Conservation (phyloP, 164 flowering plant genomes). For the Hamamelis virginiana region DNA sequence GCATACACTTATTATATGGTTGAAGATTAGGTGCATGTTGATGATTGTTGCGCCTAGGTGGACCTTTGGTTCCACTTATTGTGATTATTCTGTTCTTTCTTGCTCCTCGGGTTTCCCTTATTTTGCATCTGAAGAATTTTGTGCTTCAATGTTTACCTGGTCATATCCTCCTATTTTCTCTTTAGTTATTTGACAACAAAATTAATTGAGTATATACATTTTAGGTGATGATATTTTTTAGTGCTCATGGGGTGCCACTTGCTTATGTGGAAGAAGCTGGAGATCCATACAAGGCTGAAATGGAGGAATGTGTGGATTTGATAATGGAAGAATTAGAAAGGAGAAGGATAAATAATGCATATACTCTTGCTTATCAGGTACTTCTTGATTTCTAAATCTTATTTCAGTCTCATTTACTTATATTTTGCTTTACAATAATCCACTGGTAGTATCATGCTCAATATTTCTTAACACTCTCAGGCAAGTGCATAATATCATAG, state of each 20-base stretch:
- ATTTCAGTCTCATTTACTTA: not conserved
- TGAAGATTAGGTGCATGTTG: not conserved
- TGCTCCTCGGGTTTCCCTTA: not conserved
- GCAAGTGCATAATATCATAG: no score
- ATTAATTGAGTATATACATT: conserved; percentile 3
- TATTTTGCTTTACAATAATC: not conserved
- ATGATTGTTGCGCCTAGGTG: not conserved
- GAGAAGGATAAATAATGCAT: conserved; percentile 58
- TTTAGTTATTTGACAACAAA: not conserved
- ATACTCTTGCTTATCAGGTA: conserved; percentile 97
- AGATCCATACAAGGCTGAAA: conserved; percentile 99
- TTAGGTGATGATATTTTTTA: conserved; percentile 93
- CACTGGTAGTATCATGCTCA: not conserved
- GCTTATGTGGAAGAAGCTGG: conserved; percentile 99
- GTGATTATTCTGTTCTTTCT: not conserved
- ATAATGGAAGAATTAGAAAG: conserved; percentile 94
- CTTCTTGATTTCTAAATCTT: not conserved
- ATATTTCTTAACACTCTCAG: no score
- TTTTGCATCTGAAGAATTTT: not conserved
- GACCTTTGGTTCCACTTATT: not conserved
- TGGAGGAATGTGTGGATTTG: conserved; percentile 98
- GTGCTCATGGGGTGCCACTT: conserved; percentile 99
- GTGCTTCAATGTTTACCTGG: not conserved
- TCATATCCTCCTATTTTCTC: not conserved
- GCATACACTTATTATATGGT: no score